Evolutionary conservation across 202 grass and related monocot genomes (phyloP).

Genomic region (Eragrostis tef): DNA sequence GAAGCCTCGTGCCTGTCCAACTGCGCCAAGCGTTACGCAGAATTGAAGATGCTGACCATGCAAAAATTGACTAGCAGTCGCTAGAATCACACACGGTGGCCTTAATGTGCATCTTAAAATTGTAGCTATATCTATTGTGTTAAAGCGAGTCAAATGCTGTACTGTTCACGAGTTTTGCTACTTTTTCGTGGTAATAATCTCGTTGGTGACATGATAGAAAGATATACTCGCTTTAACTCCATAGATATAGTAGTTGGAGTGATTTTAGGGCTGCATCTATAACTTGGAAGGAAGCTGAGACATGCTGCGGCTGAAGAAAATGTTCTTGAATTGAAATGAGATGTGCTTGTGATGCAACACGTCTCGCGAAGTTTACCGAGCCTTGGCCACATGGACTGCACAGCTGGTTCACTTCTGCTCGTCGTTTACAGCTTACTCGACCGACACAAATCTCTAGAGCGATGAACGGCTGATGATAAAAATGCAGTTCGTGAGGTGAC

Average conservation of each 20-base stretch:
- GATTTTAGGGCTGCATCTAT: not conserved
- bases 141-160: not conserved
- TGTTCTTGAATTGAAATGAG: not conserved
- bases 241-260: too few species aligned
- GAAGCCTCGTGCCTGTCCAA: conserved; percentile 64
- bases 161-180: not conserved
- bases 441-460: not conserved
- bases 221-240: too few species aligned
- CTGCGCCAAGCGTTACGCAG: conserved; percentile 66
- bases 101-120: not conserved
- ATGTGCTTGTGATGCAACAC: not conserved
- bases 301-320: not conserved
- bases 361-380: not conserved
- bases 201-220: not conserved
- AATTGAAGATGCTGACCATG: conserved; percentile 64
- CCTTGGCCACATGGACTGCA: not conserved
- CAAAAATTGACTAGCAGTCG: conserved; percentile 1
- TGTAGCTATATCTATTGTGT: not conserved
- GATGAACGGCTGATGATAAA: not conserved
- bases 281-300: not conserved
- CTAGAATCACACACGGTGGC: not conserved
- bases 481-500: not conserved
- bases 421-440: not conserved
- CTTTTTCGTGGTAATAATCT: not conserved
- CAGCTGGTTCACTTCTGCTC: not conserved